Conservation (phyloP, 225 moss, liverwort and hornwort species). For the Lunularia cruciata region DNA sequence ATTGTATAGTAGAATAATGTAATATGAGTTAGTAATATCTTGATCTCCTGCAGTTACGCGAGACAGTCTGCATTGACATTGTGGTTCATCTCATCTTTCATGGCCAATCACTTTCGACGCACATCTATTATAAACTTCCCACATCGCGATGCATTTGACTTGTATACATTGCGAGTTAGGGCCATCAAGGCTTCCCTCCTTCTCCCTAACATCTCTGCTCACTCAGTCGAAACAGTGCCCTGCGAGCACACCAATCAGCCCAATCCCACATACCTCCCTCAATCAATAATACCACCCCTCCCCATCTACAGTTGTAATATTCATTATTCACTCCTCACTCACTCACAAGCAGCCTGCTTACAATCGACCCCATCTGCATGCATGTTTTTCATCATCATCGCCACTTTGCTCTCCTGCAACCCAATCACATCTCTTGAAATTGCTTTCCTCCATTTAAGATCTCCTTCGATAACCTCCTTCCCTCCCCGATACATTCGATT, state of each 20-base stretch:
- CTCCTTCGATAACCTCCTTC: background rate
- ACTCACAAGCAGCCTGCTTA: conserved; percentile 20
- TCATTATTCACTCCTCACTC: conserved; percentile 9
- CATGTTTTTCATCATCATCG: conserved; percentile 18
- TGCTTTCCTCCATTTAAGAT: conserved; percentile 9
- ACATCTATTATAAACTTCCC: background rate
- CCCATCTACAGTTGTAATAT: conserved; percentile 5
- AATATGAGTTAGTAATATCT: too few species aligned
- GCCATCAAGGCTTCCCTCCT: background rate
- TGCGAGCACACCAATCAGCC: conserved; percentile 3
- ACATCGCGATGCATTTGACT: background rate
- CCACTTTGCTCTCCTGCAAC: background rate
- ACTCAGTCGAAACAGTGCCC: background rate
- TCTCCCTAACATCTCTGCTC: background rate
- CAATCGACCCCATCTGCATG: conserved; percentile 19
- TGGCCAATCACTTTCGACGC: background rate
- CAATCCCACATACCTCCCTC: background rate
- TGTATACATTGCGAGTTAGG: background rate
- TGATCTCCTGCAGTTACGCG: too few species aligned
- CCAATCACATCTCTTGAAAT: background rate
- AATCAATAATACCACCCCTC: conserved; percentile 10
- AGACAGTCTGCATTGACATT: too few species aligned
- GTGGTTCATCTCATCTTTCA: too few species aligned
- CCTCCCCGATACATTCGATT: background rate
- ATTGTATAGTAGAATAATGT: too few species aligned